Evolutionary conservation across 2,329 filamentous ascomycete genomes (phyloP).

Genomic region (Ascochyta fabae): DNA sequence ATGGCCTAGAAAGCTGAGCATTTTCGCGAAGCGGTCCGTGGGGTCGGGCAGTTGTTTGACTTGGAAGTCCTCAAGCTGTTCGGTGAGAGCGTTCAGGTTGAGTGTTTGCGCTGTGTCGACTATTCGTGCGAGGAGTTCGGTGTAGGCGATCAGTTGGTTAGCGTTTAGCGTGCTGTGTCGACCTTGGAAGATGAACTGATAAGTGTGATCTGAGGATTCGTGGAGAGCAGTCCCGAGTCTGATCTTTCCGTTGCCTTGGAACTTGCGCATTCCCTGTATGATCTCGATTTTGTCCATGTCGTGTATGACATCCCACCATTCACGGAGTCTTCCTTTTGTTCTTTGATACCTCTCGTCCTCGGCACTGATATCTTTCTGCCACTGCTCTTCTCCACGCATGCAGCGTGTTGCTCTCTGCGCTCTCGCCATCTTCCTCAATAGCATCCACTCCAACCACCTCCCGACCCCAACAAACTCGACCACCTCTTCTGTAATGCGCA

Average conservation of each 20-base stretch:
- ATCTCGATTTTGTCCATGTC: neutral
- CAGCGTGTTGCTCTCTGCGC: neutral
- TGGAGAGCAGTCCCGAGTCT: neutral
- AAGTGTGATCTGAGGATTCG: neutral
- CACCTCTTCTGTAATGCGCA: neutral
- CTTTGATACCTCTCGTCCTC: neutral
- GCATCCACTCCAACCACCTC: slow-evolving; percentile 2
- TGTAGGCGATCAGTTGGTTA: neutral
- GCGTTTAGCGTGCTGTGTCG: neutral
- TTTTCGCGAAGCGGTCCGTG: neutral
- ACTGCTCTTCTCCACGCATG: neutral
- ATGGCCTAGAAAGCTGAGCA: neutral
- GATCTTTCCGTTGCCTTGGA: neutral
- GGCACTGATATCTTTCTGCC: neutral
- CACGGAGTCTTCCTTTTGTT: neutral
- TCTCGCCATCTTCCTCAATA: neutral
- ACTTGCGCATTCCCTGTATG: neutral
- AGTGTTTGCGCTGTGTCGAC: neutral
- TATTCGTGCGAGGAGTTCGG: neutral
- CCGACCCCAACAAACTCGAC: neutral
- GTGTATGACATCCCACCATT: slow-evolving; percentile 6
- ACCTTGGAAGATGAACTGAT: neutral
- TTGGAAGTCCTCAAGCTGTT: neutral
- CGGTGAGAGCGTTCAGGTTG: neutral
- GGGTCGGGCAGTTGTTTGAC: neutral